Percentiles rank a stretch among this genome's conserved stretches.
Conservation (phyloP, 345 rosid species). For the Kandelia obovata region DNA sequence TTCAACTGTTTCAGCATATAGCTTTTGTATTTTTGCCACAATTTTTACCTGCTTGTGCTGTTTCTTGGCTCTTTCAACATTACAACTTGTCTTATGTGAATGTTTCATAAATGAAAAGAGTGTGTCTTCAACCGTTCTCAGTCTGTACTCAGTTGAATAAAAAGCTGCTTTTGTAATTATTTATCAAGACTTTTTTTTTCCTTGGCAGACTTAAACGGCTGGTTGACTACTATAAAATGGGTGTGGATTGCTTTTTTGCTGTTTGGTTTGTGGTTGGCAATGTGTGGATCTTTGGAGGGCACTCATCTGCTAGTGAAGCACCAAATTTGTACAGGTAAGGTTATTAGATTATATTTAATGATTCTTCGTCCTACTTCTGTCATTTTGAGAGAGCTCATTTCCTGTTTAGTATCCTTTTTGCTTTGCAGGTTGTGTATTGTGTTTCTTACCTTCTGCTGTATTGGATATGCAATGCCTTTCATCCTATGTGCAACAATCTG, state of each 20-base stretch:
- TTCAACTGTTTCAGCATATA: not conserved
- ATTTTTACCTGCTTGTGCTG: not conserved
- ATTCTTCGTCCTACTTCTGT: not conserved
- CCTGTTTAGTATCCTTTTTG: not conserved
- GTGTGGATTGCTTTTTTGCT: slow-evolving; percentile 95
- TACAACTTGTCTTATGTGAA: not conserved
- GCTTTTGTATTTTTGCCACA: not conserved
- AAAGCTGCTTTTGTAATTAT: not conserved
- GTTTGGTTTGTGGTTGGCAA: slow-evolving; percentile 99
- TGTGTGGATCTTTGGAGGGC: slow-evolving; percentile 98
- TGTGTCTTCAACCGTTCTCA: not conserved
- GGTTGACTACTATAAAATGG: slow-evolving; percentile 93
- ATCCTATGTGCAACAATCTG: slow-evolving; percentile 95
- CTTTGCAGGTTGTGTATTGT: slow-evolving; percentile 88
- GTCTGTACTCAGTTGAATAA: not conserved
- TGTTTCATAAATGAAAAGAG: not conserved
- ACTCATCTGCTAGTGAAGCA: slow-evolving; percentile 75
- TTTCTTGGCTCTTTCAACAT: not conserved
- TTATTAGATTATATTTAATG: not conserved
- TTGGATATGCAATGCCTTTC: slow-evolving; percentile 98
- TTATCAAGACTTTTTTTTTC: not conserved
- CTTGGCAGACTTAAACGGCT: slow-evolving; percentile 65
- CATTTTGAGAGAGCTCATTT: slow-evolving; percentile 12
- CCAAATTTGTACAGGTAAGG: slow-evolving; percentile 91
- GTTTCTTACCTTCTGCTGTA: slow-evolving; percentile 90